Evolutionary conservation across 305 asterid genomes (phyloP).

Genomic region (Rubia balearica): DNA sequence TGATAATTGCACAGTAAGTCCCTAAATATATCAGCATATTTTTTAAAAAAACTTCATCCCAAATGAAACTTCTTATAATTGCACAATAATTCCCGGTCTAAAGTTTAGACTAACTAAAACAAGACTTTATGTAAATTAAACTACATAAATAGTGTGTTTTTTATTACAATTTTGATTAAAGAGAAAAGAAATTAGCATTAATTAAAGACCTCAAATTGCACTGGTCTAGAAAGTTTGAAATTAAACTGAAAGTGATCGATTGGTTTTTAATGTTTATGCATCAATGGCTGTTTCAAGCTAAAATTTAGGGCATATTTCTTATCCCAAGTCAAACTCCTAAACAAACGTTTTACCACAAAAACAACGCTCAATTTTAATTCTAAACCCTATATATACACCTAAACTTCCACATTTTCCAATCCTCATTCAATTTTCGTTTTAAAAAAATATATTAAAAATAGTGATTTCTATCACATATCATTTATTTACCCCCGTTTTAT

Average conservation of each 20-base stretch:
- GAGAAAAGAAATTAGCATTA: too few species aligned
- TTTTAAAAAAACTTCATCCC: too few species aligned
- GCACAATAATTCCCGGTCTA: too few species aligned
- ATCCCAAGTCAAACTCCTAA: background rate
- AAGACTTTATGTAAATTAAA: too few species aligned
- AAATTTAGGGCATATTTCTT: background rate
- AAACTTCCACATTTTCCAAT: background rate
- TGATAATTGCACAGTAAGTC: too few species aligned
- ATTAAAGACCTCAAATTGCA: too few species aligned
- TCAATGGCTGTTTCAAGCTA: background rate
- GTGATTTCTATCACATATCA: conserved; percentile 1
- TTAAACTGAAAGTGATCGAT: background rate
- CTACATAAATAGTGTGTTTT: too few species aligned
- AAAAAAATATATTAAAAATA: background rate
- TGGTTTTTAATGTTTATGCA: background rate
- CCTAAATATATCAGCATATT: too few species aligned
- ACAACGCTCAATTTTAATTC: background rate
- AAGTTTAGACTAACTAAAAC: too few species aligned
- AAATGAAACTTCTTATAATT: too few species aligned
- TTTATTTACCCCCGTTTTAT: background rate
- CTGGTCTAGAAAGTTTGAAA: too few species aligned
- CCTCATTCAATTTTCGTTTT: background rate
- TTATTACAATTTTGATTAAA: too few species aligned
- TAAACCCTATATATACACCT: background rate
- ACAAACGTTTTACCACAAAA: background rate